These are phyloP conservation scores for Cynara cardunculus DNA, from an alignment of 129 eudicot genomes.

Conservation along the genomic window DNA sequence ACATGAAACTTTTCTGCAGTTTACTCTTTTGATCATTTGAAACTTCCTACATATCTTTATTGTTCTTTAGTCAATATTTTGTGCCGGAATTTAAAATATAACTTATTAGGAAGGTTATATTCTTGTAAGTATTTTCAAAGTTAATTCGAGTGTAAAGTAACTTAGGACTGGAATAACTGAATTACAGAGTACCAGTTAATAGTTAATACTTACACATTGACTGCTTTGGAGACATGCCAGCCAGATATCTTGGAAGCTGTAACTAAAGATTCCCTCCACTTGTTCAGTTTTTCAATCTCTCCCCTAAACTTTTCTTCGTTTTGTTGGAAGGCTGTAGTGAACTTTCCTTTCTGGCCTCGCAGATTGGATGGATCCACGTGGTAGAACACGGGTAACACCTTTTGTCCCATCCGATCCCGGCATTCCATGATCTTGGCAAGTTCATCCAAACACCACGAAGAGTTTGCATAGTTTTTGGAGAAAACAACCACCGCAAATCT, in stretches of 20 bases:
- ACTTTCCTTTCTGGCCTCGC: neutral
- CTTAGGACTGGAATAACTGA: neutral
- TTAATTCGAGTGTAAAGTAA: neutral
- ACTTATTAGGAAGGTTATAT: neutral
- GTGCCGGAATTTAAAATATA: neutral
- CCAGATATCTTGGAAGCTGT: constrained; percentile 4
- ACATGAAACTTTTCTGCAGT: too few species aligned
- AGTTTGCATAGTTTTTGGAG: neutral
- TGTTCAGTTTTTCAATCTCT: neutral
- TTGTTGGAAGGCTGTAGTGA: neutral
- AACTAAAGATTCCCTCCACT: constrained; percentile 2
- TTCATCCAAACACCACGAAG: neutral
- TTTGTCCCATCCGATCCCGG: constrained; percentile 3
- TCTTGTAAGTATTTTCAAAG: neutral
- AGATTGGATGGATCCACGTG: constrained; percentile 11
- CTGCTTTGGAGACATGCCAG: neutral
- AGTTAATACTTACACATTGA: neutral
- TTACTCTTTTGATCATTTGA: too few species aligned
- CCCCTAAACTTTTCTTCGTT: neutral
- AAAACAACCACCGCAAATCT: neutral
- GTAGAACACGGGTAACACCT: constrained; percentile 19
- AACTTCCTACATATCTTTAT: too few species aligned
- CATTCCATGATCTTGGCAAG: neutral
- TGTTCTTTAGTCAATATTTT: neutral
- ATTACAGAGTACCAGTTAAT: neutral